Percentiles rank a stretch among this genome's conserved stretches.
Conservation (phyloP, 2,329 filamentous ascomycete genomes). For the Claviceps sp. region DNA sequence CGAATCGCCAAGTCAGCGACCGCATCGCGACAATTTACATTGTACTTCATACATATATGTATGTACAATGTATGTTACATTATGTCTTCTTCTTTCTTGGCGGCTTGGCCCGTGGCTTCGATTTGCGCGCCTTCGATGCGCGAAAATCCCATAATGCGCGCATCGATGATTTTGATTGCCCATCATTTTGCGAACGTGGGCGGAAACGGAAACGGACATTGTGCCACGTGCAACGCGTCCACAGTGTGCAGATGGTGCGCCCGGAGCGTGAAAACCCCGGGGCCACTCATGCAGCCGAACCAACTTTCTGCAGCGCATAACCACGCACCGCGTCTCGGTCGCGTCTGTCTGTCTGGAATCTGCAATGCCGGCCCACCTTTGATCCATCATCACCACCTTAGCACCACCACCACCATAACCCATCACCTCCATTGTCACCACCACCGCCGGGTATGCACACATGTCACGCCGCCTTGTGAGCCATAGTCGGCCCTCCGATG, state of each 20-base stretch:
- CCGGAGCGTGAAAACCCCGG: not conserved
- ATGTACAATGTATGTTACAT: no score
- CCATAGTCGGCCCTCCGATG: constrained; percentile 10
- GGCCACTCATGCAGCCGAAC: not conserved
- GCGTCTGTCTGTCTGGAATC: not conserved
- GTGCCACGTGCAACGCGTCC: constrained; percentile 1
- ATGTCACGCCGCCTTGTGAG: constrained; percentile 23
- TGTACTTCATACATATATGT: no score
- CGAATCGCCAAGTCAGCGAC: constrained; percentile 2
- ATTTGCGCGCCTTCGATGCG: not conserved
- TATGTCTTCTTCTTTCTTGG: not conserved
- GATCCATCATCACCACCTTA: not conserved
- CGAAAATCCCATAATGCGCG: not conserved
- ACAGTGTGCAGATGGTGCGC: not conserved
- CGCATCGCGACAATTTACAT: not conserved
- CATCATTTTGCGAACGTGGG: not conserved
- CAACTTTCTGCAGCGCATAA: not conserved
- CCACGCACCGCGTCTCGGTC: constrained; percentile 1
- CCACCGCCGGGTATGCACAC: constrained; percentile 3
- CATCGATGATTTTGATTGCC: not conserved
- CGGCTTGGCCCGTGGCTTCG: not conserved
- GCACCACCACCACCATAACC: constrained; percentile 5
- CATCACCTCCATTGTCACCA: not conserved
- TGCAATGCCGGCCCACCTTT: no score
- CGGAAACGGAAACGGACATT: not conserved